Evolutionary conservation across 2,329 filamentous ascomycete species (phyloP).

Genomic region (Simplicillium aogashimaense): DNA sequence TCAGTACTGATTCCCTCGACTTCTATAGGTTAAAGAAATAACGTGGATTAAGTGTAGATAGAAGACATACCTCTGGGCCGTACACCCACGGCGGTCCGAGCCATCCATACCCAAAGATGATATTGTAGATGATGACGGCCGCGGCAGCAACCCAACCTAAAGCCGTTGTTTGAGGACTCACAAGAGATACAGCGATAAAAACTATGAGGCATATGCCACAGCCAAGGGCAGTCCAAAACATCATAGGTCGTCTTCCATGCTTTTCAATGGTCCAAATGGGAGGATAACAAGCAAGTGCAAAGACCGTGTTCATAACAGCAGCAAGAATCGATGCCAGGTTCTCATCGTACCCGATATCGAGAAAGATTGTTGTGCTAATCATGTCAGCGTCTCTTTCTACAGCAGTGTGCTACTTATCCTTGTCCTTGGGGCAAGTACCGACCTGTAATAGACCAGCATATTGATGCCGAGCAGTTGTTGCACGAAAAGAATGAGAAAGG

Average conservation of each 20-base stretch:
- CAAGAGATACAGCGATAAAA: not conserved
- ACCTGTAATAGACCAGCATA: conserved; percentile 1
- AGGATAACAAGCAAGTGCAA: not conserved
- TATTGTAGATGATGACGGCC: conserved; percentile 1
- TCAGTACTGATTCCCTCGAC: too few relatives aligned
- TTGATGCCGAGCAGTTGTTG: conserved; percentile 1
- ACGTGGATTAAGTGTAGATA: too few relatives aligned
- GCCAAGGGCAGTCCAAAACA: not conserved
- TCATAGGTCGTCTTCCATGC: not conserved
- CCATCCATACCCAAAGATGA: conserved; percentile 1
- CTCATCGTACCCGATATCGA: not conserved
- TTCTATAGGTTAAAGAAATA: too few relatives aligned
- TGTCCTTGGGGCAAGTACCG: not conserved
- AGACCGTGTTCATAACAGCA: not conserved
- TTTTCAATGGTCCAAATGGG: not conserved
- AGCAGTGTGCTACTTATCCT: too few relatives aligned
- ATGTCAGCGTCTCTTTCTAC: too few relatives aligned
- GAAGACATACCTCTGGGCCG: not conserved
- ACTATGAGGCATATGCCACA: conserved; percentile 1
- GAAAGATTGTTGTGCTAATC: not conserved
- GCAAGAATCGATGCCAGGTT: not conserved
- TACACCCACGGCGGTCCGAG: conserved; percentile 1
- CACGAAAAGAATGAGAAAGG: conserved; percentile 1
- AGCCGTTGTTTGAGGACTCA: not conserved
- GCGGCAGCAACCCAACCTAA: conserved; percentile 1